phyloP scores from a whole-genome alignment of 2,329 filamentous ascomycete species.

The Penicillium psychrosexuale region DNA sequence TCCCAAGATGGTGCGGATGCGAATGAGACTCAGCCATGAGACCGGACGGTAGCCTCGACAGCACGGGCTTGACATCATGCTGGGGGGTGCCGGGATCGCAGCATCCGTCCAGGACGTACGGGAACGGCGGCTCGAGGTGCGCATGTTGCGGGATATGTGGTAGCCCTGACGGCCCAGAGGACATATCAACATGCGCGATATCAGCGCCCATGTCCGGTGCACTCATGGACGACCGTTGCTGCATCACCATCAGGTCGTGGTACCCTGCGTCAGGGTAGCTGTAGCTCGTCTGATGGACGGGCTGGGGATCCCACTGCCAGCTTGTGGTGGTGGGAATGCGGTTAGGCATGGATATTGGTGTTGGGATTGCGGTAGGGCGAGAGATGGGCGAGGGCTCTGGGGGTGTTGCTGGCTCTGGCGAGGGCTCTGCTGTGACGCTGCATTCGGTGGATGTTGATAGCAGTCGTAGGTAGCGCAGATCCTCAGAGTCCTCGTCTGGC shows the following conservation, averaged over 20 bases:
- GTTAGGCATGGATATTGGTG: conserved; percentile 5
- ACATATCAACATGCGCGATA: conserved; percentile 13
- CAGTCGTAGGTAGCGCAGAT: conserved; percentile 36
- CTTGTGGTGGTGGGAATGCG: conserved; percentile 2
- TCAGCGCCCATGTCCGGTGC: conserved; percentile 16
- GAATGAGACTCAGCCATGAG: conserved; percentile 8
- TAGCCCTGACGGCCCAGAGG: conserved; percentile 1
- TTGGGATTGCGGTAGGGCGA: conserved; percentile 14
- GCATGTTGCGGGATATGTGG: conserved; percentile 9
- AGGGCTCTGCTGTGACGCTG: conserved; percentile 39
- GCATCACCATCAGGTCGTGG: conserved; percentile 20
- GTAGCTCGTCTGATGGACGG: conserved; percentile 20
- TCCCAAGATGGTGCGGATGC: conserved; percentile 17
- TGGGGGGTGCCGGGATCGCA: conserved; percentile 11
- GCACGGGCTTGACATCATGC: conserved; percentile 16
- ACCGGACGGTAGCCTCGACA: conserved; percentile 13
- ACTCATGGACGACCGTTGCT: conserved; percentile 16
- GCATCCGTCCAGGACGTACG: conserved; percentile 24
- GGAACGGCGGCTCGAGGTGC: conserved; percentile 18
- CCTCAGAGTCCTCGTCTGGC: conserved; percentile 35
- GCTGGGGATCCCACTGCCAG: conserved; percentile 32
- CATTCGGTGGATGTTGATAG: conserved; percentile 38
- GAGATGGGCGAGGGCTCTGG: conserved; percentile 30
- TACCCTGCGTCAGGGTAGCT: conserved; percentile 22
- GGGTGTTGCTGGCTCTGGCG: conserved; percentile 36